Conservation (phyloP, 1,284 basidiomycete genomes). For the Cryptococcus deneoformans region DNA sequence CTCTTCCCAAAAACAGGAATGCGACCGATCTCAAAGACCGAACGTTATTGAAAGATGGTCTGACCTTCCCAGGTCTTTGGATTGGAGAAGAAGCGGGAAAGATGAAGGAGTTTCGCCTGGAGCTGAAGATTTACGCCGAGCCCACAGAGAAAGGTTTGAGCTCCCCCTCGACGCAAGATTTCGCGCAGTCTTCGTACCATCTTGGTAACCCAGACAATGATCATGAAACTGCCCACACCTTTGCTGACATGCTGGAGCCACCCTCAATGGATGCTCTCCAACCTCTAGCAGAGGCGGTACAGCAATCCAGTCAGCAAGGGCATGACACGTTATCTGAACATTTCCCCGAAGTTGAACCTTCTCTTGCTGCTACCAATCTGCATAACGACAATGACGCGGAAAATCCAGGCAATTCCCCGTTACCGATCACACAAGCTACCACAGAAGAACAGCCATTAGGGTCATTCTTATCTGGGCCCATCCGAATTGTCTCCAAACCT, state of each 20-base stretch:
- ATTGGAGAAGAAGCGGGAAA: constrained; percentile 33
- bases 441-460: constrained; percentile 33
- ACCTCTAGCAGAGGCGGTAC: constrained; percentile 12
- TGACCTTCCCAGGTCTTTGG: constrained; percentile 40
- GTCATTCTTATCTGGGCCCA: constrained; percentile 83
- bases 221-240: not conserved
- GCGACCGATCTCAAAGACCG: constrained; percentile 19
- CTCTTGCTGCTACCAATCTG: not conserved
- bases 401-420: not conserved
- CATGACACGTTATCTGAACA: constrained; percentile 5
- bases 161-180: not conserved
- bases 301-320: not conserved
- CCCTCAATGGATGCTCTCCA: constrained; percentile 11
- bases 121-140: constrained; percentile 21
- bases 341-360: not conserved
- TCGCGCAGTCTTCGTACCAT: not conserved
- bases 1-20: constrained; percentile 25
- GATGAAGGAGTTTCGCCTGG: constrained; percentile 36
- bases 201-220: not conserved
- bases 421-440: not conserved
- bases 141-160: not conserved
- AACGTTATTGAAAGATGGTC: constrained; percentile 24
- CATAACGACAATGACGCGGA: not conserved
- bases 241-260: constrained; percentile 10
- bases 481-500: constrained; percentile 94